phyloP scores from a whole-genome alignment of 768 basidiomycete genomes.

The Boletales sp. region DNA sequence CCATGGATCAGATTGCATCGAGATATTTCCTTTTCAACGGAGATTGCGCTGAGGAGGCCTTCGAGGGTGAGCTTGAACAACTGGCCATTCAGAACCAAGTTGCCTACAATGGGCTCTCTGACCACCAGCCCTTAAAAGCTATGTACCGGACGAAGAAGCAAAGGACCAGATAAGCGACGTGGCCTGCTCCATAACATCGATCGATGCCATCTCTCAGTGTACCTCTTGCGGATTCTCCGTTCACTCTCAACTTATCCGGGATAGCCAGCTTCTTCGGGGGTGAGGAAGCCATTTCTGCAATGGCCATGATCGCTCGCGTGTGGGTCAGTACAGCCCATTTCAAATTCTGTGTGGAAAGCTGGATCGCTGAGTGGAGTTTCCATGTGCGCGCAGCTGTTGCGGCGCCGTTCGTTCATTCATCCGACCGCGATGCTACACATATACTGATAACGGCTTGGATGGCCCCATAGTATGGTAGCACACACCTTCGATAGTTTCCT shows the following conservation, averaged over 20 bases:
- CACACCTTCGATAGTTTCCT: no score
- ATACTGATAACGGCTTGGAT: no score
- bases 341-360: no score
- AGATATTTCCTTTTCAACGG: neutral
- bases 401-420: no score
- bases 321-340: no score
- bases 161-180: neutral
- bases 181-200: neutral
- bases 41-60: neutral
- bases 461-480: no score
- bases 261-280: constrained; percentile 35
- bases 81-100: neutral
- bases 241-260: constrained; percentile 27
- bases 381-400: no score
- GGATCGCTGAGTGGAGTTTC: no score
- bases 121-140: neutral
- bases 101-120: neutral
- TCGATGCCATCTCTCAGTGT: constrained; percentile 18
- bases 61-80: neutral
- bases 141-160: neutral
- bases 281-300: constrained; percentile 33
- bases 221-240: constrained; percentile 10
- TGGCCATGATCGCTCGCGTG: constrained; percentile 1
- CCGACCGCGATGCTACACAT: no score
- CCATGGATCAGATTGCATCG: no score